Conservation (phyloP, 441 rosid genomes). For the Viola pubescens region DNA sequence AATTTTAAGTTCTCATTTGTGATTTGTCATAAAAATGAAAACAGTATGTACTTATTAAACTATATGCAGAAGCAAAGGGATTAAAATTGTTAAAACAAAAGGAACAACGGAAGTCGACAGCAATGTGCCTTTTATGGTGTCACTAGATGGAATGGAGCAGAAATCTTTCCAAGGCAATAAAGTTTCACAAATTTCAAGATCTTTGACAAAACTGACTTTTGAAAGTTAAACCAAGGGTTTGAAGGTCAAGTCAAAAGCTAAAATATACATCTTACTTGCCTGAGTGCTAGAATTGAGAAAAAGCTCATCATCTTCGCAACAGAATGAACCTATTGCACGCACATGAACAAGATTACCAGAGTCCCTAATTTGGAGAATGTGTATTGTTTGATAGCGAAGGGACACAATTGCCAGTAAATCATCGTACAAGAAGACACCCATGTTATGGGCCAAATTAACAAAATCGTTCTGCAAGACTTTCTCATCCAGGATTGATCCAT, state of each 20-base stretch:
- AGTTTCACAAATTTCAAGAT: background rate
- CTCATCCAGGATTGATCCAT: slow-evolving; percentile 73
- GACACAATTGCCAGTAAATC: slow-evolving; percentile 85
- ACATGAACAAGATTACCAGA: slow-evolving; percentile 83
- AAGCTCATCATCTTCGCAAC: slow-evolving; percentile 91
- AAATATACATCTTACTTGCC: slow-evolving; percentile 35
- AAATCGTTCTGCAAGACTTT: slow-evolving; percentile 80
- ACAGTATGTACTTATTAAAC: background rate
- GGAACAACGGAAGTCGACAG: background rate
- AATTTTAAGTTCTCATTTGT: background rate
- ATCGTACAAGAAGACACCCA: slow-evolving; percentile 83
- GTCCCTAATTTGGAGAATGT: slow-evolving; percentile 86
- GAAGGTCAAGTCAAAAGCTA: slow-evolving; percentile 10
- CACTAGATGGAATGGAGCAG: background rate
- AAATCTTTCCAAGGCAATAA: background rate
- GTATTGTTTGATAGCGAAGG: slow-evolving; percentile 78
- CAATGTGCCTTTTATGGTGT: background rate
- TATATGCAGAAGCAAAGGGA: background rate
- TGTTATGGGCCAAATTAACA: slow-evolving; percentile 63
- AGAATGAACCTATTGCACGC: slow-evolving; percentile 76
- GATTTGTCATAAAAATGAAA: background rate
- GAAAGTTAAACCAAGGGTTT: slow-evolving; percentile 6
- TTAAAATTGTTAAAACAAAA: background rate
- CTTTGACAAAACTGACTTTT: background rate
- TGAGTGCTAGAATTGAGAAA: slow-evolving; percentile 70